Evolutionary conservation across 2,329 filamentous ascomycete species (phyloP).

Genomic region (Fusarium tjaetaba): DNA sequence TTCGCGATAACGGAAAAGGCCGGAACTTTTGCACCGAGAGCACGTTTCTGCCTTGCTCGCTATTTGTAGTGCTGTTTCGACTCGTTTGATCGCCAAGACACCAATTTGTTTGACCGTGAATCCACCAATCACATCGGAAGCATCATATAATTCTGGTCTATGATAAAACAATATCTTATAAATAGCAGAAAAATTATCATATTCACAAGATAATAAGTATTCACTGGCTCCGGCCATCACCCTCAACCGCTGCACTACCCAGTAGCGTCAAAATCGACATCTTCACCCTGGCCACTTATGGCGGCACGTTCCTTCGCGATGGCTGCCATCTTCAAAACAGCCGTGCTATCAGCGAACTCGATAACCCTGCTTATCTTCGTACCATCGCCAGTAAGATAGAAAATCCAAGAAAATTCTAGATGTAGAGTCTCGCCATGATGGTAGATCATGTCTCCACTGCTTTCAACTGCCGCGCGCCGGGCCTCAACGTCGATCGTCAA

Average conservation of each 20-base stretch:
- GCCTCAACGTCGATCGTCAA: constrained; percentile 15
- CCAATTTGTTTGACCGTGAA: neutral
- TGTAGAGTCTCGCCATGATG: constrained; percentile 3
- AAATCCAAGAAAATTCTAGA: constrained; percentile 12
- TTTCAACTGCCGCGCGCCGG: constrained; percentile 7
- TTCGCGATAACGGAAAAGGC: neutral
- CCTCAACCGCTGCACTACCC: neutral
- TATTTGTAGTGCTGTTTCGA: neutral
- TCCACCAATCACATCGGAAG: neutral
- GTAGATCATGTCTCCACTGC: constrained; percentile 13
- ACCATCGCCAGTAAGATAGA: constrained; percentile 17
- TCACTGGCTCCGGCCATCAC: neutral
- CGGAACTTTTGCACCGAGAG: neutral
- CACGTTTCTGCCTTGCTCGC: neutral
- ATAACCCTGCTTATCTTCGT: constrained; percentile 23
- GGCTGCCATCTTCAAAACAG: constrained; percentile 1
- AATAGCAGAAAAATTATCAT: neutral
- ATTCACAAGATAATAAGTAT: neutral
- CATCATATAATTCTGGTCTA: neutral
- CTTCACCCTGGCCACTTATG: neutral
- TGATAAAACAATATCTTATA: neutral
- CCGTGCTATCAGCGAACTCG: constrained; percentile 18
- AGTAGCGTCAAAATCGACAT: neutral
- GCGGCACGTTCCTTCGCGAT: neutral
- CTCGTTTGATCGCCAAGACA: neutral